Evolutionary conservation across 1,284 basidiomycete genomes (phyloP).

Genomic region (Cryptococcus sp.): DNA sequence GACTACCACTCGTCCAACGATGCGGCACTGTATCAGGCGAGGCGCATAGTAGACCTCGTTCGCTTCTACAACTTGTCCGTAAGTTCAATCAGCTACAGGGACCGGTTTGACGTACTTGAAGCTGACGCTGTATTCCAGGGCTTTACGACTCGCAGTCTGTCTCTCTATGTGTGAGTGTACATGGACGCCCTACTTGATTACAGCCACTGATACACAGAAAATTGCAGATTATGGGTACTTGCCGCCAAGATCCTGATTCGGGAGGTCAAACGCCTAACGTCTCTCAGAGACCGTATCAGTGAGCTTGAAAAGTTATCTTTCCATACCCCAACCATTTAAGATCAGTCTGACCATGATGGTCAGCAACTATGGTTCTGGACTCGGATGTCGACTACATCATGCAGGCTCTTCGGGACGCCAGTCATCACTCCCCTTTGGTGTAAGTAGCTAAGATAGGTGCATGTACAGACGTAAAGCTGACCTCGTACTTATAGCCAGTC

Average conservation of each 20-base stretch:
- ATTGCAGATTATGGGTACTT: slow-evolving; percentile 14
- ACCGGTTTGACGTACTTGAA: neutral
- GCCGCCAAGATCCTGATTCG: slow-evolving; percentile 1
- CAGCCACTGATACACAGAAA: neutral
- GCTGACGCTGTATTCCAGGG: neutral
- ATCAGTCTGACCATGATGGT: too few relatives aligned
- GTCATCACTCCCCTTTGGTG: slow-evolving; percentile 1
- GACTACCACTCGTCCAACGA: slow-evolving; percentile 11
- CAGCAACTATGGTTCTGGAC: slow-evolving; percentile 4
- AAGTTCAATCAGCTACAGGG: neutral
- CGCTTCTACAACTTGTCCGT: slow-evolving; percentile 5
- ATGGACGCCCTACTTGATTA: neutral
- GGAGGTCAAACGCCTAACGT: slow-evolving; percentile 2
- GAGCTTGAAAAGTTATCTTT: neutral
- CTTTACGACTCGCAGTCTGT: neutral
- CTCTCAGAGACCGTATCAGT: neutral
- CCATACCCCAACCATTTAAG: too few relatives aligned
- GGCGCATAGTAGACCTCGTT: slow-evolving; percentile 15
- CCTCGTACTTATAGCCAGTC: neutral
- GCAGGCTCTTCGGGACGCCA: neutral
- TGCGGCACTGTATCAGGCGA: slow-evolving; percentile 13
- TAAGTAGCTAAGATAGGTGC: too few relatives aligned
- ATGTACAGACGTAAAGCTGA: too few relatives aligned
- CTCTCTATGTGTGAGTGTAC: slow-evolving; percentile 6
- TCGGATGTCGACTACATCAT: slow-evolving; percentile 7